phyloP scores from a whole-genome alignment of 257 asterid species.

The Euphrasia confusa region DNA sequence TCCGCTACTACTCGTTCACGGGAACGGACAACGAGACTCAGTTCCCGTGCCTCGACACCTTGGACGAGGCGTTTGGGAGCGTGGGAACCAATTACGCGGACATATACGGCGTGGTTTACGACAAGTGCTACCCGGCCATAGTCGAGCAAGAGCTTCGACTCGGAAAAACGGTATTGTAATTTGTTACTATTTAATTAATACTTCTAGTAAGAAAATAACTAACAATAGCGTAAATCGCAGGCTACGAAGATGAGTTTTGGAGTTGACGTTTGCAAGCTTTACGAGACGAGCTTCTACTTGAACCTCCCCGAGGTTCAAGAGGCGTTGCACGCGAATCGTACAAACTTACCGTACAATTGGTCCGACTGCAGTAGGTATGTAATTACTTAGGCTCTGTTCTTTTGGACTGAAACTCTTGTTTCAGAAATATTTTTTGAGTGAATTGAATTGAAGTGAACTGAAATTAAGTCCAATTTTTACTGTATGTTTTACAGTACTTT shows the following conservation, averaged over 20 bases:
- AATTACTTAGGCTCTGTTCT: too few relatives aligned
- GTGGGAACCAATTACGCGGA: conserved; percentile 53
- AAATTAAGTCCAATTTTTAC: too few relatives aligned
- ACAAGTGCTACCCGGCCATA: conserved; percentile 69
- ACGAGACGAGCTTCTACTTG: conserved; percentile 56
- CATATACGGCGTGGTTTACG: conserved; percentile 61
- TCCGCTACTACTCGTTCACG: conserved; percentile 52
- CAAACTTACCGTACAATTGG: conserved; percentile 61
- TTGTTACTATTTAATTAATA: neutral
- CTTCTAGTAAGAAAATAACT: neutral
- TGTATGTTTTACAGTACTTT: neutral
- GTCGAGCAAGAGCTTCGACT: conserved; percentile 71
- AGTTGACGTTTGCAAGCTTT: conserved; percentile 71
- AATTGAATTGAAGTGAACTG: too few relatives aligned
- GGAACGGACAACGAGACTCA: conserved; percentile 54
- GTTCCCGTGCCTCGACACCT: conserved; percentile 39
- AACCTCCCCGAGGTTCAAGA: conserved; percentile 76
- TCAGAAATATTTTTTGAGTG: too few relatives aligned
- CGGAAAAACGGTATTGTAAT: conserved; percentile 45
- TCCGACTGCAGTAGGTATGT: conserved; percentile 46
- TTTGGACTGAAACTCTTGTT: too few relatives aligned
- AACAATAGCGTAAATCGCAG: conserved; percentile 28
- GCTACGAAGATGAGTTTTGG: conserved; percentile 60
- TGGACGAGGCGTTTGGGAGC: conserved; percentile 40
- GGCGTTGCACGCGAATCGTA: conserved; percentile 78